Percentiles rank a stretch among this genome's conserved stretches.
Conservation (phyloP, 257 asterid species). For the Nicotiana benthamiana region DNA sequence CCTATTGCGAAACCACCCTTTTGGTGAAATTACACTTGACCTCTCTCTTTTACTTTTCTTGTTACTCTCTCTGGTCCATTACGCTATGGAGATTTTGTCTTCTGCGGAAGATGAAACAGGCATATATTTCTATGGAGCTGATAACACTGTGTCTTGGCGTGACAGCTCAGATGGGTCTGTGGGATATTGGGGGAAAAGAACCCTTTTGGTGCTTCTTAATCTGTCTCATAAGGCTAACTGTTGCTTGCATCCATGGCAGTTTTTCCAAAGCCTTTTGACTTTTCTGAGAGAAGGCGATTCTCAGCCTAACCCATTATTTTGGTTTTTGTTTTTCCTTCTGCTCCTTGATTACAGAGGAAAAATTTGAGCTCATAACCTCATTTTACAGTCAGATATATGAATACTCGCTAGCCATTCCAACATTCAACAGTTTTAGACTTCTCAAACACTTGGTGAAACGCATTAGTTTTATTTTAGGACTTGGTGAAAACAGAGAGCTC, state of each 20-base stretch:
- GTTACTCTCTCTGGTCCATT: neutral
- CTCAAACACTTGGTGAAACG: neutral
- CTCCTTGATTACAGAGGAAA: no score
- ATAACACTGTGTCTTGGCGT: neutral
- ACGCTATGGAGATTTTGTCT: neutral
- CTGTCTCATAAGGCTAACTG: neutral
- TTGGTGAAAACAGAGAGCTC: neutral
- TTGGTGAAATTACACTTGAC: neutral
- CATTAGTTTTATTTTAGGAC: constrained; percentile 22
- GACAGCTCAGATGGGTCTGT: neutral
- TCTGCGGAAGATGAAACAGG: neutral
- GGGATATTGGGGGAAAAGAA: neutral
- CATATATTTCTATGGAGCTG: neutral
- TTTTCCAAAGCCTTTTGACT: neutral
- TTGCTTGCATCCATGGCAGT: neutral
- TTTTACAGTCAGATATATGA: neutral
- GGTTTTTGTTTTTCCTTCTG: neutral
- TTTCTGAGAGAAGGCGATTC: neutral
- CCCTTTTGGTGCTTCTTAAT: neutral
- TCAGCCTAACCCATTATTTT: neutral
- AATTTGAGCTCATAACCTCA: neutral
- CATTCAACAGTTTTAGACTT: neutral
- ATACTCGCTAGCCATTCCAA: neutral
- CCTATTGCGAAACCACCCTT: neutral
- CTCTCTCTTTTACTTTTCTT: neutral